Evolutionary conservation across 441 rosid species (phyloP), one percentile per base, ranked within the genome.

Genomic region (Pelargonium australe): DNA sequence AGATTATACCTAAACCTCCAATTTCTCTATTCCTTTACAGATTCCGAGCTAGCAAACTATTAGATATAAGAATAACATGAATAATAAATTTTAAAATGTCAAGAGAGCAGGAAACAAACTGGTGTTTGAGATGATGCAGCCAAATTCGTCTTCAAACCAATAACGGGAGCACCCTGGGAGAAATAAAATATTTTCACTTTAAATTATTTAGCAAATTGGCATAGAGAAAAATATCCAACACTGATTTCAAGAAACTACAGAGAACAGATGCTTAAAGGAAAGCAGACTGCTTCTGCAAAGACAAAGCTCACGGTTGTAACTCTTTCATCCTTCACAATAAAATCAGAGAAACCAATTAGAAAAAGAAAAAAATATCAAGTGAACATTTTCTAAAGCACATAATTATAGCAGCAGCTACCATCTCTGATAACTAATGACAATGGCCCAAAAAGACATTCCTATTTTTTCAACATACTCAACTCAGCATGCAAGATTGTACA

Each of bases 121-220:
- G 86, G 82, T 65, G 75, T 70, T 79, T 86, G 98, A 67, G 98
- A 72, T 70, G 91, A 14, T 57, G 85, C 77, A 67, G 85, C 89
- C 84, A 82, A 73, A 71, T 96, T 73, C 68, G 81, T 78, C 86
- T 96, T 96, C 87, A 85, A 79, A 84, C 87, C 82, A 73, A 87
- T 85, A 63, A 77, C 80, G 40, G 96, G 97, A 40, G 91, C 88
- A 70, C 89, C 97, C 99, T 93, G 87, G 77, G 66, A 73, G 81
- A 74, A 60, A 69, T n/a, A 58, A 67, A 63, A 31, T 66, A 64
- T 47, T 66, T 71, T 76, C 66, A 66, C 71, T 62, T 31, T 37
- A 40, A 69, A 75, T 41, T 75, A 31, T 70, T 28, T 72, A 20
- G 66, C 72, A 44, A 37, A 65, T 34, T 69, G 8, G 47, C 45